phyloP scores from a whole-genome alignment of 228 moss, liverwort and hornwort genomes.

The Sphagnum magellanicum region DNA sequence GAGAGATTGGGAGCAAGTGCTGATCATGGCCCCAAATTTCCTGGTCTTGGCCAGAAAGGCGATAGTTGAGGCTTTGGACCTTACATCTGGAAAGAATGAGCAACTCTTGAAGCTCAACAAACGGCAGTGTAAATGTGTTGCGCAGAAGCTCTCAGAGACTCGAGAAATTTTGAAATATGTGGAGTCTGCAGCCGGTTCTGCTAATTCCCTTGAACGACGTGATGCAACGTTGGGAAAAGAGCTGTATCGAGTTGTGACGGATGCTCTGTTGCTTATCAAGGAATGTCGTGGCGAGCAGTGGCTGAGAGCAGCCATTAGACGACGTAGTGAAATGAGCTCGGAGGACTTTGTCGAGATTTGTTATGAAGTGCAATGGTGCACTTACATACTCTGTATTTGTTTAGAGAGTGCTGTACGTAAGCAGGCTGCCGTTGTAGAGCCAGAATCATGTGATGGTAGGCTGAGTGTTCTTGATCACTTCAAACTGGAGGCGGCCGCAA shows the following conservation, averaged over 20 bases:
- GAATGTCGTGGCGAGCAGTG: neutral
- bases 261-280: neutral
- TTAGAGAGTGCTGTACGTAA: too few species aligned
- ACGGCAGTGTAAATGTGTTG: neutral
- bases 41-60: too few species aligned
- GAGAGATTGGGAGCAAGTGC: too few species aligned
- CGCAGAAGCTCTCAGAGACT: neutral
- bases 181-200: neutral
- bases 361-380: slow-evolving; percentile 1
- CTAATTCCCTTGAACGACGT: neutral
- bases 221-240: neutral
- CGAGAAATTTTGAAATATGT: neutral
- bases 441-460: neutral
- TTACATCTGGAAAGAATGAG: neutral
- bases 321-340: neutral
- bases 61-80: neutral
- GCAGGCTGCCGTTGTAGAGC: neutral
- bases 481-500: neutral
- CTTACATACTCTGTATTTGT: neutral
- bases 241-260: neutral
- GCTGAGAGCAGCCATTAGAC: neutral
- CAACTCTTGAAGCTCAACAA: slow-evolving; percentile 1
- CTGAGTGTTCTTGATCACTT: neutral
- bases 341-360: neutral
- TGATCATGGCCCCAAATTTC: too few species aligned